These are phyloP conservation scores for Saccharomyces uvarum DNA, from an alignment of 1,139 yeast genomes.

Conservation along the genomic window DNA sequence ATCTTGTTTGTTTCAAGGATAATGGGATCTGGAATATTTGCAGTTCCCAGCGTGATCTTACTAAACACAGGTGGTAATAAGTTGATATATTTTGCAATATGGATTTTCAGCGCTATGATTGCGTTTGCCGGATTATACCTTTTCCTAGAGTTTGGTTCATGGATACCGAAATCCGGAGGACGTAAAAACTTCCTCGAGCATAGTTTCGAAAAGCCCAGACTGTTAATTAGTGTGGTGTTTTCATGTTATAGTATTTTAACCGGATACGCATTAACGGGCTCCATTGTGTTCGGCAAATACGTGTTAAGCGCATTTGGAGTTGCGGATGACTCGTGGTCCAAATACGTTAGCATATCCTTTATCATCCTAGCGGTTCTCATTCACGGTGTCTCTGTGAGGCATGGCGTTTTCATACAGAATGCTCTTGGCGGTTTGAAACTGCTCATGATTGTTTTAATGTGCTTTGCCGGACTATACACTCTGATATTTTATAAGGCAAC, in stretches of 20 bases:
- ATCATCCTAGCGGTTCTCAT: conserved; percentile 39
- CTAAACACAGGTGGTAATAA: conserved; percentile 64
- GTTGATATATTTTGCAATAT: conserved; percentile 48
- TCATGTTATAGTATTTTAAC: conserved; percentile 51
- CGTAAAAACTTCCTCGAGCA: conserved; percentile 62
- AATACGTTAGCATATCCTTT: conserved; percentile 41
- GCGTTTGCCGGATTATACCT: conserved; percentile 62
- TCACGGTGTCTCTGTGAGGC: conserved; percentile 48
- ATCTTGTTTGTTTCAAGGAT: conserved; percentile 59
- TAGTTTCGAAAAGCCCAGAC: conserved; percentile 51
- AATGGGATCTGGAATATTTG: conserved; percentile 72
- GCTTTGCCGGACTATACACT: conserved; percentile 45
- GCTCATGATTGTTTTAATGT: conserved; percentile 41
- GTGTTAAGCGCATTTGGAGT: conserved; percentile 44
- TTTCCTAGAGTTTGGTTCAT: conserved; percentile 60
- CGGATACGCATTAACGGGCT: conserved; percentile 59
- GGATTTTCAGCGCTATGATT: conserved; percentile 53
- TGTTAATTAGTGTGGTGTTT: conserved; percentile 53
- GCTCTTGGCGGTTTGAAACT: conserved; percentile 50
- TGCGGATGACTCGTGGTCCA: conserved; percentile 34
- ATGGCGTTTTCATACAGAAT: conserved; percentile 51
- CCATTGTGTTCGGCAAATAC: conserved; percentile 67
- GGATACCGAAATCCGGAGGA: conserved; percentile 69
- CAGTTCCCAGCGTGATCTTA: conserved; percentile 60
- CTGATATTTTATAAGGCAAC: conserved; percentile 33